Base-by-base conservation (phyloP, 1,284 basidiomycete genomes). In the Irpex lacteus region DNA sequence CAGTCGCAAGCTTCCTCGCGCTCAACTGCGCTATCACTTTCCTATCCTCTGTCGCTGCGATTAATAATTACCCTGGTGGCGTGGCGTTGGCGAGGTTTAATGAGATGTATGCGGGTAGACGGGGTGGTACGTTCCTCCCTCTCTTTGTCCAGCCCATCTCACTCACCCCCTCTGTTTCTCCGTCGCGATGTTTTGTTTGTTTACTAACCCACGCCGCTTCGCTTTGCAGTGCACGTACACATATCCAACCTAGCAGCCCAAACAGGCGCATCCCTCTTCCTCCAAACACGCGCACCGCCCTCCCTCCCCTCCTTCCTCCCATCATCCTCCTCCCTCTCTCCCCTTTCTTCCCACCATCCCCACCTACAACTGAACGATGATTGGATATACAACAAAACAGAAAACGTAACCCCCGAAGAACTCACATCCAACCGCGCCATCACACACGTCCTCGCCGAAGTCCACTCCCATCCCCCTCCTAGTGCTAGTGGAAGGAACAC, bases 1-100 rank as follows among this genome's bases (percentile, higher is more conserved):
- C 73, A 8, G 75, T 87, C 0, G 65, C 81, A 1, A 82, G 79
- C 6, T 69, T 83, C n/a, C 66, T 94, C 2, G 65, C 77, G 0
- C 70, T 74, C 50, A 94, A 94, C 68, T 62, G 84, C 2, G 59
- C 78, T 0, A 73, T 80, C 6, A 91, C 90, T 0, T 65, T 75
- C 9, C 68, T 91, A 18, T 79, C 85, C 3, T 85, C 86, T 0
- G 75, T 76, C 44, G 80, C 90, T 0, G 94, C 93, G 3, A 81
- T 83, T 50, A 74, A 75, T 61, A 99, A 98, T 76, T 98, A 99
- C 72, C 96, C 97, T 0, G 97, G 97, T 1, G 97, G 97, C 0
- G 75, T 82, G 5, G 92, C 95, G 0, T 79, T 98, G 60, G 71
- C 73, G 3, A 70, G 74, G 0, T 85, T 97, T 67, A 92, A 97